Evolutionary conservation across 1,139 yeast species (phyloP), one percentile per base, ranked within the genome.

Genomic region (Yamadazyma sp.): DNA sequence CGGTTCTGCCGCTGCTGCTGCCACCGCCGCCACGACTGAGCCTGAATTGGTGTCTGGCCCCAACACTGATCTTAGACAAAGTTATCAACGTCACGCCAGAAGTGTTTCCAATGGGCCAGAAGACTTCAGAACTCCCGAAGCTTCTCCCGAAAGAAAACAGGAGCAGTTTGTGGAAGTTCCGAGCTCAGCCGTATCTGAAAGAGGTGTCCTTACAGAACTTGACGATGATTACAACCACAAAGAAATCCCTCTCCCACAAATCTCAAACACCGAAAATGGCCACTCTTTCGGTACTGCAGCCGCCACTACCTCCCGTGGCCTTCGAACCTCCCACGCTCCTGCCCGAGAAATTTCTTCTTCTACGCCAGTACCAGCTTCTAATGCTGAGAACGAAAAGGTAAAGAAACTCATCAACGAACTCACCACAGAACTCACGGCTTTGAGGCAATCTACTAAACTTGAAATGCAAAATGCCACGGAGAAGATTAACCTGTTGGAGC

Each of bases 381-480:
- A 17, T 12, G 24, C 24, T 17, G 64, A 58, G 31, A 62, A 61
- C 26, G 53, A 52, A 16, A 56, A 58, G 37, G 65, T 66, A 14
- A 70, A 67, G 46, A 55, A 56, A 34, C 49, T 69, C 20, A 64
- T 75, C 18, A 52, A 55, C n/a, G 70, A 69, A 34, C 59, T 79
- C 37, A 75, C 79, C 16, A 53, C 55, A 18, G 83, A 81, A 46
- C 59, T 80, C 39, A 64, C 62, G 26, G 61, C 63, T 18, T 61
- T 80, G 49, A 77, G 68, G 47, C 42, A 61, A 8, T 63, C 76
- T 5, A 72, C 85, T 6, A 71, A 67, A 41, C 58, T 60, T 4
- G 81, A 78, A 48, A 79, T 81, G 58, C 73, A 67, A 49, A 62
- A 62, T 41, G 86, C 86, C 1, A 73, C 78, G 34, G 72, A 69